Evolutionary conservation across 106 monocot species (phyloP).

Genomic region (Vanilla planifolia): DNA sequence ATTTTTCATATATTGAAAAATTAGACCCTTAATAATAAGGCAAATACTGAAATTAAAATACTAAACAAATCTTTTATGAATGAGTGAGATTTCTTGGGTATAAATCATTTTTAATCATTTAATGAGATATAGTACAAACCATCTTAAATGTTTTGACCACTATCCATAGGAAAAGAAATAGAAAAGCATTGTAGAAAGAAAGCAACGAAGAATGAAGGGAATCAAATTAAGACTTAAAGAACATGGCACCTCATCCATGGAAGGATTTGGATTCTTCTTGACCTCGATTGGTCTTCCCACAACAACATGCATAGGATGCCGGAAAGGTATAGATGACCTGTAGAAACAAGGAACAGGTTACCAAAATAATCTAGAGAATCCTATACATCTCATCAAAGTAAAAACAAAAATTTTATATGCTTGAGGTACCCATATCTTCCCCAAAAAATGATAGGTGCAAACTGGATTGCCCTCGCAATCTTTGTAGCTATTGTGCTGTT

Average conservation of each 20-base stretch:
- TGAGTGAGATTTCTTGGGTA: no score
- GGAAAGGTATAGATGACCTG: conserved; percentile 53
- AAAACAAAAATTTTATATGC: no score
- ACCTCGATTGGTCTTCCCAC: conserved; percentile 57
- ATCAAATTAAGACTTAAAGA: neutral
- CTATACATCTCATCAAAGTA: neutral
- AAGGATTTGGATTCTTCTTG: conserved; percentile 44
- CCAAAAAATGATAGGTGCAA: conserved; percentile 42
- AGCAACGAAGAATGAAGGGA: no score
- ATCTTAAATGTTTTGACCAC: neutral
- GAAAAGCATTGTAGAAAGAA: no score
- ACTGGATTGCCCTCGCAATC: conserved; percentile 37
- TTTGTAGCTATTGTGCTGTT: conserved; percentile 21
- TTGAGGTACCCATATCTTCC: conserved; percentile 34
- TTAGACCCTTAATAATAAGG: no score
- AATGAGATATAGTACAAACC: neutral
- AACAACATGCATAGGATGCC: conserved; percentile 63
- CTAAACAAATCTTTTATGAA: no score
- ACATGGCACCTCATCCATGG: conserved; percentile 42
- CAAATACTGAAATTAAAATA: no score
- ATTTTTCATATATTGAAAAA: no score
- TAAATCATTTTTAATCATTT: neutral
- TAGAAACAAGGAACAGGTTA: conserved; percentile 1
- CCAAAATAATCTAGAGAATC: neutral
- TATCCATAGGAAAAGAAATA: no score